phyloP scores from a whole-genome alignment of 2,329 filamentous ascomycete genomes.

The Westerdykella sp. region DNA sequence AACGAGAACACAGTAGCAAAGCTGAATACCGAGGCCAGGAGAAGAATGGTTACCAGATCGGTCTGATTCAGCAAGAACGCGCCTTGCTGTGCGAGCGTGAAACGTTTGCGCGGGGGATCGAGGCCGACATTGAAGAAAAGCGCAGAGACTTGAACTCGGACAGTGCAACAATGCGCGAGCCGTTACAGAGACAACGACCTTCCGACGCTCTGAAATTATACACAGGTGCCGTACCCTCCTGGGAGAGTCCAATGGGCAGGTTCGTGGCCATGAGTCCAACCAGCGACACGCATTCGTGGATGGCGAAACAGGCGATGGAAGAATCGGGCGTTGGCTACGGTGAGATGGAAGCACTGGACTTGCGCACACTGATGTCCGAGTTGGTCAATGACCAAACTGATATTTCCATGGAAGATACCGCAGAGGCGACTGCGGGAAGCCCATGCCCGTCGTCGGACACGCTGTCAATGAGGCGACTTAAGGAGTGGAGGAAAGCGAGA shows the following conservation, averaged over 20 bases:
- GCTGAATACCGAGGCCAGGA: constrained; percentile 1
- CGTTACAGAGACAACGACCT: constrained; percentile 15
- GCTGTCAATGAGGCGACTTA: constrained; percentile 14
- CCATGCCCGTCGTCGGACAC: constrained; percentile 31
- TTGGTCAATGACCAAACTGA: constrained; percentile 12
- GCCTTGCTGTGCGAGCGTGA: constrained; percentile 10
- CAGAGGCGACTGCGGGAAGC: constrained; percentile 14
- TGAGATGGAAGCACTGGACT: constrained; percentile 21
- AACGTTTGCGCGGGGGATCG: constrained; percentile 1
- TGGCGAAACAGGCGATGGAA: constrained; percentile 7
- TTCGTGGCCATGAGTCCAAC: constrained; percentile 17
- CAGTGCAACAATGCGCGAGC: too few species aligned
- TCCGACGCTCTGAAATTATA: constrained; percentile 30
- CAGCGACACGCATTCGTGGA: constrained; percentile 12
- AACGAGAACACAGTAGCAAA: neutral
- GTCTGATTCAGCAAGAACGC: constrained; percentile 13
- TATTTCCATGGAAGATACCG: constrained; percentile 4
- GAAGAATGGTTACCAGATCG: constrained; percentile 8
- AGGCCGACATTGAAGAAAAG: neutral
- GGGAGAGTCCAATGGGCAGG: constrained; percentile 21
- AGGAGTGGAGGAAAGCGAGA: constrained; percentile 9
- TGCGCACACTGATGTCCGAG: constrained; percentile 19
- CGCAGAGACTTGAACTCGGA: neutral
- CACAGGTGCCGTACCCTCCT: constrained; percentile 26
- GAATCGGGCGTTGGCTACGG: constrained; percentile 5